A percentile compares a stretch with the other conserved stretches of the same genome.
phyloP scores from a whole-genome alignment of 2,329 filamentous ascomycete genomes.

The Exophiala sp. region DNA sequence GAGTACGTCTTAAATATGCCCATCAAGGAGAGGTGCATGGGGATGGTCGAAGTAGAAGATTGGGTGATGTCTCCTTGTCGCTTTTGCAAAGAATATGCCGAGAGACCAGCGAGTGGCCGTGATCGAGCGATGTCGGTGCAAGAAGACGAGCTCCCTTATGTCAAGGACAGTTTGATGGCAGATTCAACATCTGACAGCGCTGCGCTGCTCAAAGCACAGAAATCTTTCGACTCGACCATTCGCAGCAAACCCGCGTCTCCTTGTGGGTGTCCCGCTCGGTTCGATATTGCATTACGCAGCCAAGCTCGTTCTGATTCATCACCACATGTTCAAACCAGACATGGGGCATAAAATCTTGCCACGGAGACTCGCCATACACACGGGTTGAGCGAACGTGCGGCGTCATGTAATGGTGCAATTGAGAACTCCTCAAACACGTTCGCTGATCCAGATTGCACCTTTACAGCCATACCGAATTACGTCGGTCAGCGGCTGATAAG shows the following conservation, averaged over 20 bases:
- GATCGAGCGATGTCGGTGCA: conserved; percentile 12
- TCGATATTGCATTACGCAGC: too few relatives aligned
- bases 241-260: neutral
- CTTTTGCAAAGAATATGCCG: conserved; percentile 15
- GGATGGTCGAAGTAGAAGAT: conserved; percentile 9
- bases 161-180: neutral
- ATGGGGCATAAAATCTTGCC: neutral
- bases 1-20: conserved; percentile 17
- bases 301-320: too few relatives aligned
- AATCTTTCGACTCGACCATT: neutral
- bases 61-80: conserved; percentile 21
- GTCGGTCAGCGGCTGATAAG: conserved; percentile 83
- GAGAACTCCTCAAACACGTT: conserved; percentile 37
- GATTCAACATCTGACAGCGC: neutral
- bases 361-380: neutral
- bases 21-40: conserved; percentile 7
- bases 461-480: conserved; percentile 87
- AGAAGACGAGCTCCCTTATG: neutral
- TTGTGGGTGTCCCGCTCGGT: too few relatives aligned
- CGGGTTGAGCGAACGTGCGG: too few relatives aligned
- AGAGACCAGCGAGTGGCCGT: neutral
- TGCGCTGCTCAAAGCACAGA: neutral
- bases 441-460: conserved; percentile 83
- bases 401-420: neutral
- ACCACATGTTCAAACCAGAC: too few relatives aligned